Conservation (phyloP, 2,329 filamentous ascomycete genomes). For the Trichothecium sympodiale region DNA sequence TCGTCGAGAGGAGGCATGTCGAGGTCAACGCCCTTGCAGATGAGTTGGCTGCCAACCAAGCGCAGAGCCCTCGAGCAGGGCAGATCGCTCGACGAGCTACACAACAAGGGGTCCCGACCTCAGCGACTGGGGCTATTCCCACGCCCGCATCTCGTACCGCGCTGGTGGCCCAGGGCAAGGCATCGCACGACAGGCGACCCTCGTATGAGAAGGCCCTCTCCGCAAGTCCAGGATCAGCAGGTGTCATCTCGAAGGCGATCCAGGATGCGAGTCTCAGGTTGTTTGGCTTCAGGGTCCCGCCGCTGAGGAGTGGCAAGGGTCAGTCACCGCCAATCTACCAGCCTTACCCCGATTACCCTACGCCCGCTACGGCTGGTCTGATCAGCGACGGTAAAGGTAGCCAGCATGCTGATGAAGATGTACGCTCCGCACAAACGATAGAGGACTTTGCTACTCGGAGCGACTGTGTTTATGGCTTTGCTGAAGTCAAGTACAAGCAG, state of each 20-base stretch:
- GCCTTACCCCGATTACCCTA: slow-evolving; percentile 77
- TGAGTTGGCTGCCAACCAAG: slow-evolving; percentile 77
- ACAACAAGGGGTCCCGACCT: slow-evolving; percentile 61
- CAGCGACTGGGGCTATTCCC: slow-evolving; percentile 57
- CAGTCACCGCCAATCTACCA: slow-evolving; percentile 68
- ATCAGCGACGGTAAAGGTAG: slow-evolving; percentile 51
- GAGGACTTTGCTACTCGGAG: slow-evolving; percentile 89
- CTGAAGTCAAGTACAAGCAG: slow-evolving; percentile 97
- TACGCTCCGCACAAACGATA: slow-evolving; percentile 64
- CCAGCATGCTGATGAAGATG: slow-evolving; percentile 63
- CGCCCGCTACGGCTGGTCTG: slow-evolving; percentile 47
- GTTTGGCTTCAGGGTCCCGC: slow-evolving; percentile 60
- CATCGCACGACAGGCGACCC: slow-evolving; percentile 61
- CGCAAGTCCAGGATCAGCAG: slow-evolving; percentile 59
- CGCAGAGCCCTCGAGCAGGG: slow-evolving; percentile 45
- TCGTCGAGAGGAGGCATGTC: slow-evolving; percentile 89
- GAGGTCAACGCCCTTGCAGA: slow-evolving; percentile 97
- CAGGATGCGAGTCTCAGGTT: slow-evolving; percentile 77
- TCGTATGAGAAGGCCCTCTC: slow-evolving; percentile 73
- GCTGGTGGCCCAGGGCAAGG: slow-evolving; percentile 59
- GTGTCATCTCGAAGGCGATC: slow-evolving; percentile 87
- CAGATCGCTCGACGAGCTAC: slow-evolving; percentile 66
- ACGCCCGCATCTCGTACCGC: slow-evolving; percentile 56
- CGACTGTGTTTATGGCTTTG: slow-evolving; percentile 94
- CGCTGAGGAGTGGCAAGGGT: slow-evolving; percentile 51